Percentiles rank a stretch among this genome's conserved stretches.
Evolutionary conservation across 768 basidiomycete genomes (phyloP).

Genomic region (Lactarius pseudohatsudake): DNA sequence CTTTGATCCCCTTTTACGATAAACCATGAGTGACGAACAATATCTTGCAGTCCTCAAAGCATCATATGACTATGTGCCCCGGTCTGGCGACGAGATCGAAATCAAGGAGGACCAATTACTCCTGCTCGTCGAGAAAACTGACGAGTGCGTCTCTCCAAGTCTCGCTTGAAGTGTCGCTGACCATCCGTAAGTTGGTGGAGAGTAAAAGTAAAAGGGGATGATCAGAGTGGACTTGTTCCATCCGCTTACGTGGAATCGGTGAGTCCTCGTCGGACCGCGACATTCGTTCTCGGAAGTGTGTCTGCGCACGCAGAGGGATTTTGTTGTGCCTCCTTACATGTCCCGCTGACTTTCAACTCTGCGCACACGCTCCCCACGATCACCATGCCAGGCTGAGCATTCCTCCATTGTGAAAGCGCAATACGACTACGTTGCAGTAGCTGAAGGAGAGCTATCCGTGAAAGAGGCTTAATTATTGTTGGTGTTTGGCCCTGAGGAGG

Average conservation of each 20-base stretch:
- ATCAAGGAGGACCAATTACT: conserved; percentile 88
- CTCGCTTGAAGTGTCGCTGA: conserved; percentile 15
- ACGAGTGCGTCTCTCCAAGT: conserved; percentile 65
- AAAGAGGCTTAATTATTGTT: too few relatives aligned
- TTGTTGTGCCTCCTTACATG: too few relatives aligned
- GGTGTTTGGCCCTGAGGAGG: too few relatives aligned
- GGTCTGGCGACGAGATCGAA: conserved; percentile 87
- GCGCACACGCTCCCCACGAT: too few relatives aligned
- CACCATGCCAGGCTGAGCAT: too few relatives aligned
- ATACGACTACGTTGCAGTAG: too few relatives aligned
- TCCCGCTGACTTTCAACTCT: too few relatives aligned
- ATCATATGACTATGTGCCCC: conserved; percentile 89
- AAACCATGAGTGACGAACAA: conserved; percentile 48
- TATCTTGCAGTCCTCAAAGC: conserved; percentile 89
- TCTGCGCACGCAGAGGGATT: too few relatives aligned
- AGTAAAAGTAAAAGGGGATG: conserved; percentile 83
- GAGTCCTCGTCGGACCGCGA: too few relatives aligned
- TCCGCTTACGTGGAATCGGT: conserved; percentile 44
- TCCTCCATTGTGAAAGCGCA: too few relatives aligned
- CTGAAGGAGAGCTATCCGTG: too few relatives aligned
- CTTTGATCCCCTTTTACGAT: background rate
- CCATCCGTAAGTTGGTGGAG: conserved; percentile 81
- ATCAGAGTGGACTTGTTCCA: conserved; percentile 72
- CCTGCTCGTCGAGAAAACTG: conserved; percentile 82
- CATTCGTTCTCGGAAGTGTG: too few relatives aligned